Evolutionary conservation across 2,329 filamentous ascomycete species (phyloP), one percentile per base, ranked within the genome.

Genomic region (Basipetospora chlamydospora): DNA sequence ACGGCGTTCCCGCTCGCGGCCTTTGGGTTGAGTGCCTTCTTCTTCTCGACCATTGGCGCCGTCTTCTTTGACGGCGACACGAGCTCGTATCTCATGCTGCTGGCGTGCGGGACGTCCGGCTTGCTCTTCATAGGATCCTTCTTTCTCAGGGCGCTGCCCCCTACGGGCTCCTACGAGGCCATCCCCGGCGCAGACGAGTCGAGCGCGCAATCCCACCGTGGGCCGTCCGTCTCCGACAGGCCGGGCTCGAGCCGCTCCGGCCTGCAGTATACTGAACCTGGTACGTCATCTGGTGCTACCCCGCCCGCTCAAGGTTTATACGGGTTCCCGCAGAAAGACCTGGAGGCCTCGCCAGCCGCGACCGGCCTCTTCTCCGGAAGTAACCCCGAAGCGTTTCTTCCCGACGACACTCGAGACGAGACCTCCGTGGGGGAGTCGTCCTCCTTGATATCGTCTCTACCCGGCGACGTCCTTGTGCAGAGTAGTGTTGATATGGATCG

Each of bases 1-100:
- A 96, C 90, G 5, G 87, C 87, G 1, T 90, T 96, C 48, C 88
- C 90, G 5, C 60, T 96, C 39, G 84, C 90, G 39, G 87, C 84
- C 3, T 96, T 96, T 52, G 90, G 90, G 3, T 61, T 98, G 39
- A 95, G 87, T 53, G 90, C 90, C 38, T 90, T 98, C 59, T 93
- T 96, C 63, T 98, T 95, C 60, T 88, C 90, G 1, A 67, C 78
- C 3, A 59, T 92, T 23, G 83, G 85, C 16, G 73, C 75, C 13
- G 52, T 92, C 32, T 62, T 84, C 28, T 87, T 94, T 51, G 82
- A 84, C 3, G 84, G 85, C 26, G 76, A 92, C 48, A 90, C 86
- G 1, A 79, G 80, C 38, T 71, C 73, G 26, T 87, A 95, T 47
- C 66, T 98, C 39, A 64, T 88, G 44, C 62, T 96, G 20, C 66